Percentiles rank a stretch among this genome's conserved stretches.
Conservation (phyloP, 208 protist genomes). For the Crithidia bombi region DNA sequence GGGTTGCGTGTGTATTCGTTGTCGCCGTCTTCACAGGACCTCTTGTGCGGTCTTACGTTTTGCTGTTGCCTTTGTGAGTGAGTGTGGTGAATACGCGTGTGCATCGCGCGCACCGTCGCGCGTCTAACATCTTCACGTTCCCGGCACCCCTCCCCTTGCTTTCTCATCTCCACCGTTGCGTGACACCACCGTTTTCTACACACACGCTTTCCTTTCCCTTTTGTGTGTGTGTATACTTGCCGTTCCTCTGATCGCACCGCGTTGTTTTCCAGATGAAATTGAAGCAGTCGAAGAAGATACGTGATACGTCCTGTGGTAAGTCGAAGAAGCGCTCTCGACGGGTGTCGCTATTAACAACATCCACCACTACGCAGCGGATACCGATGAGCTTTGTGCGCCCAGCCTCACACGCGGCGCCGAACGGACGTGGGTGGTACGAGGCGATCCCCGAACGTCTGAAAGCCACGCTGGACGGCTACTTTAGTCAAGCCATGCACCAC, state of each 20-base stretch:
- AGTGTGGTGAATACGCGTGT: too few relatives aligned
- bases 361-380: not conserved
- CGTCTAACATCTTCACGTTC: too few relatives aligned
- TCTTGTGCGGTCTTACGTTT: too few relatives aligned
- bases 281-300: not conserved
- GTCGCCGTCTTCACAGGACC: too few relatives aligned
- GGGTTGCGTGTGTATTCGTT: too few relatives aligned
- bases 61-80: too few relatives aligned
- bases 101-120: too few relatives aligned
- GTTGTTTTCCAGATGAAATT: conserved; percentile 6
- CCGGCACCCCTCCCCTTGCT: too few relatives aligned
- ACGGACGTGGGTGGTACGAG: conserved; percentile 81
- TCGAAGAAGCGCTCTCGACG: not conserved
- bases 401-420: conserved; percentile 67
- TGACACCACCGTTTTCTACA: too few relatives aligned
- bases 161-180: too few relatives aligned
- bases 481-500: conserved; percentile 31
- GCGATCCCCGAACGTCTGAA: conserved; percentile 44
- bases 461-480: conserved; percentile 47
- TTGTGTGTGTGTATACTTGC: not conserved
- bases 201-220: not conserved
- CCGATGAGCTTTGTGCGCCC: conserved; percentile 64
- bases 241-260: not conserved
- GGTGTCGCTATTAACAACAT: too few relatives aligned
- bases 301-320: not conserved